These are phyloP conservation scores for Daldinia sp. DNA, from an alignment of 2,329 filamentous ascomycete species.

Conservation along the genomic window DNA sequence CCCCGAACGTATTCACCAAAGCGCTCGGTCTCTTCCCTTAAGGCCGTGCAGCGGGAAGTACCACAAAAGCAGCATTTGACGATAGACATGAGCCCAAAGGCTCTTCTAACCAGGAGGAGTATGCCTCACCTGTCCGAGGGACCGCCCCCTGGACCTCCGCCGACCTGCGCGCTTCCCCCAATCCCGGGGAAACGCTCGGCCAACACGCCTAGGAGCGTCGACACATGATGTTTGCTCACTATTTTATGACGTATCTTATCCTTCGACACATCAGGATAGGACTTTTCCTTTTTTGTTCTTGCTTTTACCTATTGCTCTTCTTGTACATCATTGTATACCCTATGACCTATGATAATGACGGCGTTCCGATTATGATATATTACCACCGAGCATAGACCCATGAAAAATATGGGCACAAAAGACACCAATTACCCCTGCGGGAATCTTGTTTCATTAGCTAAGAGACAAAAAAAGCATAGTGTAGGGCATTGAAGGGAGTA, in stretches of 20 bases:
- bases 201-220: conserved; percentile 28
- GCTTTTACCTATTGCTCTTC: conserved; percentile 26
- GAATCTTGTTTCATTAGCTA: conserved; percentile 12
- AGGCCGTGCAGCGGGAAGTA: conserved; percentile 22
- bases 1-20: conserved; percentile 43
- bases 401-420: background rate
- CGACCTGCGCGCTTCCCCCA: conserved; percentile 66
- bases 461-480: conserved; percentile 1
- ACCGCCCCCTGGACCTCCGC: conserved; percentile 67
- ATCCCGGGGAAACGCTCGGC: conserved; percentile 56
- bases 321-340: conserved; percentile 42
- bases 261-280: conserved; percentile 14
- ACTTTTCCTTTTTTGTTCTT: conserved; percentile 7
- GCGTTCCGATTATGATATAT: conserved; percentile 20
- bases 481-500: conserved; percentile 1
- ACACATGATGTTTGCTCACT: conserved; percentile 18
- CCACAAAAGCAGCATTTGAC: conserved; percentile 24
- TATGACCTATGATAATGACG: conserved; percentile 42
- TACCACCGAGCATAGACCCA: conserved; percentile 25
- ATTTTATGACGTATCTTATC: background rate
- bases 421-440: conserved; percentile 8
- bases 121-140: conserved; percentile 64
- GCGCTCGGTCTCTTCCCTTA: conserved; percentile 44
- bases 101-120: conserved; percentile 58
- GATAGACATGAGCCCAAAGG: conserved; percentile 34